A percentile compares a stretch with the other conserved stretches of the same genome.
Conservation (phyloP, 116 monocot species). For the Thalassia testudinum region DNA sequence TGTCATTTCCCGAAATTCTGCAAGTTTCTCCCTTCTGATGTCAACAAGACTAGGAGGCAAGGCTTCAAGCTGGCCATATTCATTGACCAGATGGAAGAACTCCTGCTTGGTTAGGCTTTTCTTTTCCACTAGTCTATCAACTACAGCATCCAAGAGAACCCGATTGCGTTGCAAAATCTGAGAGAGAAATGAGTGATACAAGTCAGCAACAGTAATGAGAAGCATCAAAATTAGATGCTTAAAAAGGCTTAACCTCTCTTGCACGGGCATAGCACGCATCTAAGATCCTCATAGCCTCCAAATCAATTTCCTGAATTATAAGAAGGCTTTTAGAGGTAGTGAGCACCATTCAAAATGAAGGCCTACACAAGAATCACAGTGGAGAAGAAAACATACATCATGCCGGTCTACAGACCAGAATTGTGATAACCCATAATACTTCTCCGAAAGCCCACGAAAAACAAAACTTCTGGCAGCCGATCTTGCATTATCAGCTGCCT, state of each 20-base stretch:
- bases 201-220: neutral
- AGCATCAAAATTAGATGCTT: neutral
- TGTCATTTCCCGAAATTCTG: constrained; percentile 54
- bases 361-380: no score
- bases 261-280: constrained; percentile 61
- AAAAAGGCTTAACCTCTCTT: constrained; percentile 27
- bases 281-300: constrained; percentile 51
- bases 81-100: constrained; percentile 47
- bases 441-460: constrained; percentile 78
- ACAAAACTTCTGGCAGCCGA: constrained; percentile 71
- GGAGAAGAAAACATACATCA: constrained; percentile 26
- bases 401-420: constrained; percentile 68
- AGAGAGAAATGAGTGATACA: neutral
- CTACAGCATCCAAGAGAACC: constrained; percentile 44
- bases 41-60: constrained; percentile 39
- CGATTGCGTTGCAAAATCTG: constrained; percentile 65
- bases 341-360: neutral
- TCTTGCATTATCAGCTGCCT: constrained; percentile 79
- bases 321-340: neutral
- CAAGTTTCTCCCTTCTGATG: constrained; percentile 40
- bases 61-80: constrained; percentile 51
- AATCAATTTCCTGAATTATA: constrained; percentile 60
- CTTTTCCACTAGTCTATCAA: constrained; percentile 53
- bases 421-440: constrained; percentile 50
- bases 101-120: constrained; percentile 69